Evolutionary conservation across 164 flowering plant genomes (phyloP), one percentile per base, ranked within the genome.

Genomic region (Houttuynia cordata): DNA sequence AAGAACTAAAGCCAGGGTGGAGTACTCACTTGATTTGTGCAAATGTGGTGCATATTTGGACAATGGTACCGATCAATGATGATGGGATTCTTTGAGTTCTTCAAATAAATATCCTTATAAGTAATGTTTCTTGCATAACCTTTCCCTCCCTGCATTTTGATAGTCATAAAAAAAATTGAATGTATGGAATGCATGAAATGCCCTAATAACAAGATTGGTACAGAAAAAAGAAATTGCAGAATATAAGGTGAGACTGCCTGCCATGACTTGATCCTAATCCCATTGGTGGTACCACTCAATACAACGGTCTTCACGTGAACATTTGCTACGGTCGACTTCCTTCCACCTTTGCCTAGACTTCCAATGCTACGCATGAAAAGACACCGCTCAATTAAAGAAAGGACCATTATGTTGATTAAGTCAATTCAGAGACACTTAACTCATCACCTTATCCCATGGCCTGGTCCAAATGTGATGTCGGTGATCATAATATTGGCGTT

Each of bases 361-460:
- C 54, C 54, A 21, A 52, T 52, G 10, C 54, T 52, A 21, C 21
- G 19, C 10, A 1, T 19, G 21, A n/a, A 17, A 1, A 52, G 10
- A 18, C 51, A 52, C 8, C 20, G 6, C 58, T 8, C 58, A 15
- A 23, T 8, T 23, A 6, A 19, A 22, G 10, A 1, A 19, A n/a
- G 4, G 0, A 23, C 0, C 18, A 23, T 7, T 6, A 8, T 4
- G 58, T 15, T 19, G 18, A 24, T 56, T 7, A 21, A 25, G 24
- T 8, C 58, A 56, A 15, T 19, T 4, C 37, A 8, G 19, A 23
- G 37, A 30, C 37, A 30, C 6, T 23, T 56, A 17, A 2, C 34
- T 14, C 21, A 73, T 14, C 21, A 73, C 83, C 83, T 79, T 57
- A 79, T 67, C 0, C 78, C 80, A 71, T 79, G 83, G 9, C 83